Evolutionary conservation across 148 eudicot species (phyloP), one percentile per base, ranked within the genome.

Genomic region (Camellia sinensis): DNA sequence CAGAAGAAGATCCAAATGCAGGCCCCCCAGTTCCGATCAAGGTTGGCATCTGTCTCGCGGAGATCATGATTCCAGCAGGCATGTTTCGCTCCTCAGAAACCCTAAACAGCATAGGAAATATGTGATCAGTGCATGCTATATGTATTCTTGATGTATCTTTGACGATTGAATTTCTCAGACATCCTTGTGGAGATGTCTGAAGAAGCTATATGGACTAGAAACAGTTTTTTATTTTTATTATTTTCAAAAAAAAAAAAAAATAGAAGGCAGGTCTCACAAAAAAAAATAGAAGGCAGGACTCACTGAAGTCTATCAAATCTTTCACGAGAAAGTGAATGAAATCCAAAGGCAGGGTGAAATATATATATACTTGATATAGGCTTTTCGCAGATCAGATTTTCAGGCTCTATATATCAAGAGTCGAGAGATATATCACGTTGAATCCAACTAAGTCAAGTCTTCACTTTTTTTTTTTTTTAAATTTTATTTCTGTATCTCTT

Each of bases 1-100:
- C 67, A 10, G 78, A 75, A 18, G 78, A 10, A 45, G 66, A 75
- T 43, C 50, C 78, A 43, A 60, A 75, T 29, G 2, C 67, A 62
- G 37, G 13, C 54, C 2, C 52, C 22, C 64, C 12, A 46, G 46
- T 17, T 75, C 78, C 78, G 67, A 41, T 10, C 67, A 60, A n/a
- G 37, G 44, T 11, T 17, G 65, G 65, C 62, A 74, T 57, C 3
- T 74, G 44, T 57, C 50, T 74, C 48, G 37, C 76, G 12, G 76
- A 62, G 40, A 73, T 53, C 76, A 73, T 73, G 43, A 73, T 73
- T 73, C 76, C 76, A 22, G 43, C 75, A 21, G 60, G 60, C 57
- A 72, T 68, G 44, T 69, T 44, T 69, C 73, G 45, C 76, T 50
- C 76, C n/a, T 43, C 45, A 14, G 46, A 57, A 56, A 57, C 77